phyloP scores from a whole-genome alignment of 225 moss, liverwort and hornwort species.

The Thuidium tamariscinum region DNA sequence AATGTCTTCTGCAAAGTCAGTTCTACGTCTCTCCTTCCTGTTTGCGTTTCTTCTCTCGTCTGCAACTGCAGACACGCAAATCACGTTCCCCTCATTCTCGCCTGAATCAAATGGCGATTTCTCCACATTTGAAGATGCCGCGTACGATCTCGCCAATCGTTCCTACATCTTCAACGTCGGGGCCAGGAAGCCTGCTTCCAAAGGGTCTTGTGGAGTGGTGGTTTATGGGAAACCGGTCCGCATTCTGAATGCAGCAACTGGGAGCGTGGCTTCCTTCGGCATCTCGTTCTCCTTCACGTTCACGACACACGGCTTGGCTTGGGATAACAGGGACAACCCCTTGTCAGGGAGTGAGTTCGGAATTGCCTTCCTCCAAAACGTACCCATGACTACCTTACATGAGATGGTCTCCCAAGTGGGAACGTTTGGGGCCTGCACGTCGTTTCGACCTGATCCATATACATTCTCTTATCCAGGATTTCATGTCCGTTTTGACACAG shows the following conservation, averaged over 20 bases:
- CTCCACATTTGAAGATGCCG: background rate
- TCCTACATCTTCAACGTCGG: background rate
- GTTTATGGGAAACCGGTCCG: background rate
- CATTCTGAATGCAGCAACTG: background rate
- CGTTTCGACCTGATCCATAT: fast-evolving
- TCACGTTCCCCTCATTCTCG: background rate
- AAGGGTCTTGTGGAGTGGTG: background rate
- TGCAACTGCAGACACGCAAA: background rate
- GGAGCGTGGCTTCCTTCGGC: background rate
- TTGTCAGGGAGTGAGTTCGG: background rate
- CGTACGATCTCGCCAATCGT: background rate
- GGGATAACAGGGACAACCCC: background rate
- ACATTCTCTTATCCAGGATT: background rate
- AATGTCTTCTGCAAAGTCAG: background rate
- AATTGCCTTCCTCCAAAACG: background rate
- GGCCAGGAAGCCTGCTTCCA: background rate
- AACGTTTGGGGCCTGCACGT: background rate
- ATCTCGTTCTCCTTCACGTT: background rate
- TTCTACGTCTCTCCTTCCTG: background rate
- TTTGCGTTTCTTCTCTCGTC: background rate
- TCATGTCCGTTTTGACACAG: background rate
- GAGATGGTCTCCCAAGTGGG: background rate
- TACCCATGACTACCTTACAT: background rate
- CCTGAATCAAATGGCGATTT: background rate
- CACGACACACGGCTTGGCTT: background rate